A percentile compares a stretch with the other conserved stretches of the same genome.
These are phyloP conservation scores for Fragilaria radians DNA, from an alignment of 108 stramenopile species.

Conservation along the genomic window DNA sequence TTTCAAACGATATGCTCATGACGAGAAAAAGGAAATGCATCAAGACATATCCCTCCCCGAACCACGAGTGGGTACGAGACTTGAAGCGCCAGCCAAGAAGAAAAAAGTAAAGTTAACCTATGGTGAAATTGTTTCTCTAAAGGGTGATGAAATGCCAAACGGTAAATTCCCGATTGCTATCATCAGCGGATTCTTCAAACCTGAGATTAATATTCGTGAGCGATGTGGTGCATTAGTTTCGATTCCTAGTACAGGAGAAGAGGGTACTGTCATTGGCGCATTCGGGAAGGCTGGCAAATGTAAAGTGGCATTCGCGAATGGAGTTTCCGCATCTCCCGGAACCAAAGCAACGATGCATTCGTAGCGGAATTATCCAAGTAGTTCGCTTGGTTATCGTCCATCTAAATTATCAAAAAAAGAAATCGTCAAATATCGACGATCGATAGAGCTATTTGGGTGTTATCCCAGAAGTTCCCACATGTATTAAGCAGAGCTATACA, in stretches of 20 bases:
- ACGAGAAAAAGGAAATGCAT: slow-evolving; percentile 75
- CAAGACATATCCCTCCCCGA: slow-evolving; percentile 64
- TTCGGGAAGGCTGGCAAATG: slow-evolving; percentile 96
- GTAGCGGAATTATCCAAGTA: too few relatives aligned
- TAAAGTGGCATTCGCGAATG: slow-evolving; percentile 79
- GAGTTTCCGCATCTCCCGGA: slow-evolving; percentile 50
- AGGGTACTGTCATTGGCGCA: slow-evolving; percentile 64
- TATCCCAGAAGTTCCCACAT: too few relatives aligned
- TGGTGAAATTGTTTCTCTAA: slow-evolving; percentile 54
- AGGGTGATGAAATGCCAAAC: slow-evolving; percentile 65
- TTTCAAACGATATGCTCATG: slow-evolving; percentile 79
- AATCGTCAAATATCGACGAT: too few relatives aligned
- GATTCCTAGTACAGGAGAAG: slow-evolving; percentile 51
- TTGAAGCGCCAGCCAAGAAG: slow-evolving; percentile 47
- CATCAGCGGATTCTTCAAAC: slow-evolving; percentile 81
- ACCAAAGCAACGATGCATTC: slow-evolving; percentile 27
- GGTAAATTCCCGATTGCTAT: slow-evolving; percentile 68
- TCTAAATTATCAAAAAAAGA: too few relatives aligned
- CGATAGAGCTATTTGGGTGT: too few relatives aligned
- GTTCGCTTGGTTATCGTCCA: too few relatives aligned
- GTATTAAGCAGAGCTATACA: too few relatives aligned
- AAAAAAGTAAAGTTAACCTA: slow-evolving; percentile 14
- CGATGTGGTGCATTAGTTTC: slow-evolving; percentile 51
- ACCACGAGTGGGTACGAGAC: slow-evolving; percentile 45
- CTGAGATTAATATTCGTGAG: slow-evolving; percentile 77